Evolutionary conservation across 2,329 filamentous ascomycete genomes (phyloP), one percentile per base, ranked within the genome.

Genomic region (Fusarium sambucinum): DNA sequence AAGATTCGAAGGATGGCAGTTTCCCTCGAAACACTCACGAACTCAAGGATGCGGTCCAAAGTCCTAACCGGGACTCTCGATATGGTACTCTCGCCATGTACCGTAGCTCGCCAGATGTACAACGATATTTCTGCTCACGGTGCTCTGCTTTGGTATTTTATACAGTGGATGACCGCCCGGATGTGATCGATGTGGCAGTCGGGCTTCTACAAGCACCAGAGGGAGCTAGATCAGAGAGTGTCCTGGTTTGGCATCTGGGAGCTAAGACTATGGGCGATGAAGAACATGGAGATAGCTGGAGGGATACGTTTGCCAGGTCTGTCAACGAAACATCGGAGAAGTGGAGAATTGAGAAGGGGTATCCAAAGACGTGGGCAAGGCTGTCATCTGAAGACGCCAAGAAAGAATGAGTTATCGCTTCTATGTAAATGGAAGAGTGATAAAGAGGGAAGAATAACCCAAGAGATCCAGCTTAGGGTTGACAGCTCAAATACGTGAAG

Each of bases 111-210:
- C 72, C 79, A 0, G 79, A 77, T 16, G 81, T 84, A 1, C 78
- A 83, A 56, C 74, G 84, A 2, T 86, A 84, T 60, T 85, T 83
- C 61, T 87, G 84, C 72, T 78, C 78, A 0, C 75, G 65, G 2
- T 86, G 84, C 73, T 83, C 82, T 0, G 83, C 84, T 0, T 74
- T 68, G 13, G 76, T 85, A 1, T 85, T 86, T 55, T 86, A 83
- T 58, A 77, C 80, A 0, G 71, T 70, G 0, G 79, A 83, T 17
- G 71, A 77, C 6, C 73, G 80, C 3, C 76, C 79, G 0, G 75
- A 80, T 1, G 62, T 82, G 10, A 73, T 85, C 1, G 81, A 85
- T 44, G 56, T 87, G 1, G 80, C 82, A 0, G 64, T 84, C 4
- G 84, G 83, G 0, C 58, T 86, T 6, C 53, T 87, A 3, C 74